A percentile compares a stretch with the other conserved stretches of the same genome.
These are phyloP conservation scores for Rehmannia glutinosa DNA, from an alignment of 257 asterid genomes.

Conservation along the genomic window DNA sequence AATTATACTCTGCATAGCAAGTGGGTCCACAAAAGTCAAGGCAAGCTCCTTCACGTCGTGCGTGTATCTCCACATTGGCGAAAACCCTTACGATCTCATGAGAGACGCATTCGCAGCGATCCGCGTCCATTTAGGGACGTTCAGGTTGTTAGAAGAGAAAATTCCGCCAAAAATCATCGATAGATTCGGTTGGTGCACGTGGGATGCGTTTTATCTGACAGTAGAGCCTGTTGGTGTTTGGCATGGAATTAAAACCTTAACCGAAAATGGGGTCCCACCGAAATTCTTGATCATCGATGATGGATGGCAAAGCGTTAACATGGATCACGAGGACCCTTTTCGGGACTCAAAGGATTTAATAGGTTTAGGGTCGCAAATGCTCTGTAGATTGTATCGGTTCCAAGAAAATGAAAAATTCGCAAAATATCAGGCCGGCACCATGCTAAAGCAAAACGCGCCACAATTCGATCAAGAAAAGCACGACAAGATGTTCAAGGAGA, in stretches of 20 bases:
- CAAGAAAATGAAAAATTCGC: slow-evolving; percentile 38
- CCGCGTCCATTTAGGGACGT: slow-evolving; percentile 35
- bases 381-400: slow-evolving; percentile 33
- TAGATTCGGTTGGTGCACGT: slow-evolving; percentile 46
- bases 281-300: slow-evolving; percentile 39
- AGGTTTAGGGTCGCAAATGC: slow-evolving; percentile 41
- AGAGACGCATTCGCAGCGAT: slow-evolving; percentile 24
- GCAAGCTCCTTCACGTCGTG: slow-evolving; percentile 21
- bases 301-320: too few species aligned
- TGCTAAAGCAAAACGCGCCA: slow-evolving; percentile 27
- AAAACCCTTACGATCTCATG: slow-evolving; percentile 36
- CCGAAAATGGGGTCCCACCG: slow-evolving; percentile 29
- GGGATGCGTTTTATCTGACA: too few species aligned
- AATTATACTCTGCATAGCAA: slow-evolving; percentile 28
- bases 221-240: slow-evolving; percentile 46
- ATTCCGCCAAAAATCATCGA: slow-evolving; percentile 24
- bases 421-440: slow-evolving; percentile 29
- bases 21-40: slow-evolving; percentile 40
- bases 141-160: slow-evolving; percentile 39
- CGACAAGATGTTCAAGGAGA: slow-evolving; percentile 25
- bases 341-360: slow-evolving; percentile 27
- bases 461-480: slow-evolving; percentile 32
- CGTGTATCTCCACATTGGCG: slow-evolving; percentile 27
- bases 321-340: slow-evolving; percentile 38
- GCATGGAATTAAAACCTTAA: slow-evolving; percentile 32